A percentile compares a stretch with the other conserved stretches of the same genome.
These are phyloP conservation scores for Geotrichum reessii DNA, from an alignment of 1,139 yeast species.

Conservation along the genomic window DNA sequence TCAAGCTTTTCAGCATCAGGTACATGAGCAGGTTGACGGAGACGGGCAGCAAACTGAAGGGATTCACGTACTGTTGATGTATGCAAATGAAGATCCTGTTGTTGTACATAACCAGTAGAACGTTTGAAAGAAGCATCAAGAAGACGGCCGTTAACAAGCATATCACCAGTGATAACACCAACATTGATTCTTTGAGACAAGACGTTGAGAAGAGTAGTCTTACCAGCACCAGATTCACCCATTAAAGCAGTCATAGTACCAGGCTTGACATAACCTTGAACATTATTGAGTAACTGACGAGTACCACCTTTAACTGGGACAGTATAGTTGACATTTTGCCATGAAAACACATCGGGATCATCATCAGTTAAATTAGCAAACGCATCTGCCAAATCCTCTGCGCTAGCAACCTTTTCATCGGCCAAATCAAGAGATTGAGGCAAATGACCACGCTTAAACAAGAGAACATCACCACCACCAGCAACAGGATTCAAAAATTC, in stretches of 20 bases:
- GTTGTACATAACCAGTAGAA: constrained; percentile 59
- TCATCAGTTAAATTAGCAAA: constrained; percentile 29
- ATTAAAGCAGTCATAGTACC: constrained; percentile 55
- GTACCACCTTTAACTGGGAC: constrained; percentile 45
- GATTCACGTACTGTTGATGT: constrained; percentile 56
- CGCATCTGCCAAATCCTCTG: constrained; percentile 38
- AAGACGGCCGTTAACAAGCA: constrained; percentile 52
- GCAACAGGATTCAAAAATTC: constrained; percentile 37
- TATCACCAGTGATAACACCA: constrained; percentile 56
- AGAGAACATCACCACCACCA: constrained; percentile 40
- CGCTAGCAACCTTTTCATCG: constrained; percentile 38
- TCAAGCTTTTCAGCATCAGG: constrained; percentile 46
- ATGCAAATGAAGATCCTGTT: constrained; percentile 55
- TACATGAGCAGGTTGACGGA: constrained; percentile 47
- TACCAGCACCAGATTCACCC: constrained; percentile 68
- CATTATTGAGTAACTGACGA: constrained; percentile 46
- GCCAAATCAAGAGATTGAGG: constrained; percentile 42
- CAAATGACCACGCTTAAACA: constrained; percentile 43
- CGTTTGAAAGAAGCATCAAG: constrained; percentile 50
- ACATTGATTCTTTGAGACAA: constrained; percentile 52
- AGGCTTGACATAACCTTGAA: constrained; percentile 58
- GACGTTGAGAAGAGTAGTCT: constrained; percentile 53
- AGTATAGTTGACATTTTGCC: constrained; percentile 44
- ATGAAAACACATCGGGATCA: constrained; percentile 41
- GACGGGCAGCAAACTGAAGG: constrained; percentile 51